These are phyloP conservation scores for Inosperma sp. DNA, from an alignment of 768 basidiomycete genomes.

Conservation along the genomic window DNA sequence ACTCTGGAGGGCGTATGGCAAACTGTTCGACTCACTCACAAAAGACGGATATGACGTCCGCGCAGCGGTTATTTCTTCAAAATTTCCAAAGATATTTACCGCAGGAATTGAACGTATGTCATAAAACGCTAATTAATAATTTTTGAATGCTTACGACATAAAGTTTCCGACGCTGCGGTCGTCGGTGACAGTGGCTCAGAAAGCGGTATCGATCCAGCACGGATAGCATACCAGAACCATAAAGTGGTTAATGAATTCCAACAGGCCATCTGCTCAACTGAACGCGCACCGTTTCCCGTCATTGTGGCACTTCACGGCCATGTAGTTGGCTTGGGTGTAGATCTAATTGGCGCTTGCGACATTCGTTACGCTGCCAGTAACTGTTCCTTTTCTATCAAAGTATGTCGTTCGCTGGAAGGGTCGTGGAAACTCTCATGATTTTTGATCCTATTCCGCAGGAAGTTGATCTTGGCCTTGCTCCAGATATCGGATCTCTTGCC, in stretches of 20 bases:
- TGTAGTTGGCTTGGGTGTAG: slow-evolving; percentile 72
- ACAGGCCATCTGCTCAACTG: slow-evolving; percentile 60
- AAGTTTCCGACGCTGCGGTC: slow-evolving; percentile 30
- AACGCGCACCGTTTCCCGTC: slow-evolving; percentile 70
- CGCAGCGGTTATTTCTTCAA: slow-evolving; percentile 69
- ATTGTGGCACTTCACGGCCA: slow-evolving; percentile 78
- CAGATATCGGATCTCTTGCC: slow-evolving; percentile 84
- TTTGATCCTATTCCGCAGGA: slow-evolving; percentile 44
- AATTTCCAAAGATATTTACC: slow-evolving; percentile 67
- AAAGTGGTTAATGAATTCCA: slow-evolving; percentile 59
- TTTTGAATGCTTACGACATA: neutral
- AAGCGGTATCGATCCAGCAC: slow-evolving; percentile 42
- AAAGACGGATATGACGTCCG: slow-evolving; percentile 52
- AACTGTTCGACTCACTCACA: slow-evolving; percentile 53
- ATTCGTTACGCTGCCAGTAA: slow-evolving; percentile 68
- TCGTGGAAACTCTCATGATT: neutral
- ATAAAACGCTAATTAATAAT: neutral
- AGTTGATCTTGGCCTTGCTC: slow-evolving; percentile 81
- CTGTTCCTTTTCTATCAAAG: slow-evolving; percentile 69
- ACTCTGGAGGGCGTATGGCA: slow-evolving; percentile 70
- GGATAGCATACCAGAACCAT: slow-evolving; percentile 47
- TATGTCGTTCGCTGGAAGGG: slow-evolving; percentile 22
- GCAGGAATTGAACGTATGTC: slow-evolving; percentile 76
- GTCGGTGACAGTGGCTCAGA: slow-evolving; percentile 23
- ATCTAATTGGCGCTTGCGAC: slow-evolving; percentile 72